Percentiles rank a stretch among this genome's conserved stretches.
phyloP scores from a whole-genome alignment of 2,329 filamentous ascomycete species.

The Huntiella moniliformis region DNA sequence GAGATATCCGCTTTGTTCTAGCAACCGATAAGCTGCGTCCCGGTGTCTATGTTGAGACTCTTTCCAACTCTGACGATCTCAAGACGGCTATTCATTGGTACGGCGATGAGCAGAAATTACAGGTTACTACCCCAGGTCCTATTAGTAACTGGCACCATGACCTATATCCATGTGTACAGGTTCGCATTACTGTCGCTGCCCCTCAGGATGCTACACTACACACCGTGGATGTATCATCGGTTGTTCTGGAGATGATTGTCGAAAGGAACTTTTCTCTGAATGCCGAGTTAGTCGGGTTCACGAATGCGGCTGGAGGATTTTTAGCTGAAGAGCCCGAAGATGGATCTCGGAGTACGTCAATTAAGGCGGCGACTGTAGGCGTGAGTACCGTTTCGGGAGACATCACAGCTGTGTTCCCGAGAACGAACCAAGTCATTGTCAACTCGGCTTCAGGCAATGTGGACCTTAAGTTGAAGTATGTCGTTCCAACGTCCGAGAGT shows the following conservation, averaged over 20 bases:
- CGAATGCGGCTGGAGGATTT: not conserved
- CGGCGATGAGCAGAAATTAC: not conserved
- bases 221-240: not conserved
- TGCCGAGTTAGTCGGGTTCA: not conserved
- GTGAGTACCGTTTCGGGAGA: not conserved
- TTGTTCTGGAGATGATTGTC: not conserved
- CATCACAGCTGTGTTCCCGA: not conserved
- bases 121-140: not conserved
- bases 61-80: not conserved
- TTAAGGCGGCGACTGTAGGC: not conserved
- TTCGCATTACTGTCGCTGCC: not conserved
- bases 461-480: not conserved
- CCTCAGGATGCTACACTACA: not conserved
- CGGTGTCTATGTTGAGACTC: not conserved
- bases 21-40: not conserved
- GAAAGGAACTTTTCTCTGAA: not conserved
- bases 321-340: not conserved
- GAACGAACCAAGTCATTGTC: not conserved
- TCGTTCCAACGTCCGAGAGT: not conserved
- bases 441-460: conserved; percentile 1
- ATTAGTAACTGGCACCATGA: not conserved
- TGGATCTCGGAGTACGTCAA: not conserved
- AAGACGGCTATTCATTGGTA: not conserved
- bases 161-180: not conserved
- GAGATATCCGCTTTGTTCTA: not conserved